phyloP scores from a whole-genome alignment of 192 early-diverging fungal genomes.

The Piromyces finnis region DNA sequence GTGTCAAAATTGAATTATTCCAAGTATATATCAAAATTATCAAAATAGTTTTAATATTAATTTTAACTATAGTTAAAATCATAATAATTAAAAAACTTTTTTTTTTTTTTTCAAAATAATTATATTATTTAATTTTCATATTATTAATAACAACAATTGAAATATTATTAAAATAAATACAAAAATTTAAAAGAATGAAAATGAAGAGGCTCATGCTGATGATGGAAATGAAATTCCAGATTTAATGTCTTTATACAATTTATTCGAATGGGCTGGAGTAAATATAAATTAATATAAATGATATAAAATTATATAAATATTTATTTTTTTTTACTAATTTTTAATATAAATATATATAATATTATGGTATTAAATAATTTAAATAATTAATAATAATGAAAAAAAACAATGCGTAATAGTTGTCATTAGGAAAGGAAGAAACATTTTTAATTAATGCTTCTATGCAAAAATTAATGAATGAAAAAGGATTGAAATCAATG shows the following conservation, averaged over 20 bases:
- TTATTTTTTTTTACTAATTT: no score
- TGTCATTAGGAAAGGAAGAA: constrained; percentile 31
- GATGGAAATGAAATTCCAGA: constrained; percentile 32
- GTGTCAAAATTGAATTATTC: constrained; percentile 1
- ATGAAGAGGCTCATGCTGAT: constrained; percentile 9
- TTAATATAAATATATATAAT: no score
- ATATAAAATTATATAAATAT: no score
- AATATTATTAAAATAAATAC: neutral
- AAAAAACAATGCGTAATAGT: neutral
- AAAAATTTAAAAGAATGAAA: neutral
- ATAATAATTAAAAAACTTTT: no score
- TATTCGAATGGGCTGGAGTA: constrained; percentile 46
- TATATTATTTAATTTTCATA: no score
- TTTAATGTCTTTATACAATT: constrained; percentile 26
- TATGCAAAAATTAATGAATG: constrained; percentile 20
- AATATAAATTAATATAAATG: no score
- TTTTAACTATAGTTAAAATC: no score
- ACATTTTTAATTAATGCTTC: constrained; percentile 34
- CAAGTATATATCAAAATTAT: neutral
- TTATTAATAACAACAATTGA: no score
- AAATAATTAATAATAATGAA: no score
- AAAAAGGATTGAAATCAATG: constrained; percentile 31
- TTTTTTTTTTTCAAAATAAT: no score
- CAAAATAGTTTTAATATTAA: no score
- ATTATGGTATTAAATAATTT: no score